Conservation (phyloP, 352 stramenopile species). For the Pythium dissotocum region DNA sequence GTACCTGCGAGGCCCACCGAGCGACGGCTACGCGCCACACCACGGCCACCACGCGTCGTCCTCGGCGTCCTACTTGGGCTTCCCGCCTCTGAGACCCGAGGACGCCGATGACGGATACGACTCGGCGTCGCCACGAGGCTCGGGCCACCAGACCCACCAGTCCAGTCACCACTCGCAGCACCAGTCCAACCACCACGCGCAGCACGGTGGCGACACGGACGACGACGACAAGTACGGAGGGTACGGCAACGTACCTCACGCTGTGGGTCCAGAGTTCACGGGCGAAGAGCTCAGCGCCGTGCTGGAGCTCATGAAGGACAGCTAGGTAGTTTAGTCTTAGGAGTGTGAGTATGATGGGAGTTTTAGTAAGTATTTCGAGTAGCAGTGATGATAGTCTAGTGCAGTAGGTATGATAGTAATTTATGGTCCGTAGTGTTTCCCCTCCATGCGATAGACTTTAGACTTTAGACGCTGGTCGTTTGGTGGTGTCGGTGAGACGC, state of each 20-base stretch:
- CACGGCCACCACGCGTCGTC: slow-evolving; percentile 13
- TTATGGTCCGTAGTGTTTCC: background rate
- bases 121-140: slow-evolving; percentile 30
- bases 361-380: background rate
- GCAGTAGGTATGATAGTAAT: slow-evolving; percentile 1
- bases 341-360: slow-evolving; percentile 25
- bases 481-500: no score
- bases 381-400: slow-evolving; percentile 1
- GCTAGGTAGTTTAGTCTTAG: slow-evolving; percentile 36
- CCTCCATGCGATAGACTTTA: background rate
- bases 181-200: slow-evolving; percentile 29
- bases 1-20: slow-evolving; percentile 41
- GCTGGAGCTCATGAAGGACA: slow-evolving; percentile 78
- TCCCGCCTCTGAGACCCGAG: slow-evolving; percentile 34
- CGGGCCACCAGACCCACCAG: slow-evolving; percentile 3
- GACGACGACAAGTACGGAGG: slow-evolving; percentile 32
- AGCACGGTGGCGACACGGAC: slow-evolving; percentile 15
- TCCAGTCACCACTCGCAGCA: slow-evolving; percentile 17
- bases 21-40: slow-evolving; percentile 29
- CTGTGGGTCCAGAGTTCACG: slow-evolving; percentile 50
- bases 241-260: slow-evolving; percentile 53
- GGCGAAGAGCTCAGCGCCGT: slow-evolving; percentile 77
- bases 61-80: slow-evolving; percentile 23
- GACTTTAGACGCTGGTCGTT: background rate
- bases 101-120: slow-evolving; percentile 32